These are phyloP conservation scores for Metschnikowia santaceciliae DNA, from an alignment of 805 yeast genomes.

Conservation along the genomic window DNA sequence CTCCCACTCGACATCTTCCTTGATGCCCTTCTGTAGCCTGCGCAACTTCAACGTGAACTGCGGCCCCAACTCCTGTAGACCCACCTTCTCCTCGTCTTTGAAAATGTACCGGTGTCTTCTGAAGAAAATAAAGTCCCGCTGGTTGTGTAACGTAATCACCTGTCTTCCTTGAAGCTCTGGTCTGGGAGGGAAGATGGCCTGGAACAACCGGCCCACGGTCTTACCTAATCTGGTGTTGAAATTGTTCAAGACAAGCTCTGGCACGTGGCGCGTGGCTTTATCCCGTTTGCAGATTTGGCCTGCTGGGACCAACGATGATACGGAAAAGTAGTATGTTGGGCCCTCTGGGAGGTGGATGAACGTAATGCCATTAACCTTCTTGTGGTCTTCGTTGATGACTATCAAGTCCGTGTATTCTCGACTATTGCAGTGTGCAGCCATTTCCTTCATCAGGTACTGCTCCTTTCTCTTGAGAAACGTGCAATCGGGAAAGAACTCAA, in stretches of 20 bases:
- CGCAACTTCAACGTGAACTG: slow-evolving; percentile 88
- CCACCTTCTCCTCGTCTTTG: slow-evolving; percentile 86
- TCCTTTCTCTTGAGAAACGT: slow-evolving; percentile 84
- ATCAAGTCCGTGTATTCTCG: slow-evolving; percentile 85
- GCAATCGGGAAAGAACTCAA: slow-evolving; percentile 80
- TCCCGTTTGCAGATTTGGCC: slow-evolving; percentile 85
- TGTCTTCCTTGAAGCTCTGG: slow-evolving; percentile 96
- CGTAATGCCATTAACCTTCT: slow-evolving; percentile 85
- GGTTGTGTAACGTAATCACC: slow-evolving; percentile 93
- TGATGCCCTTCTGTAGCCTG: slow-evolving; percentile 86
- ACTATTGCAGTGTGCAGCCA: slow-evolving; percentile 76
- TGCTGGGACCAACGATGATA: slow-evolving; percentile 72
- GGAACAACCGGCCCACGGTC: slow-evolving; percentile 89
- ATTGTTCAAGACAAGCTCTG: slow-evolving; percentile 88
- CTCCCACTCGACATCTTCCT: slow-evolving; percentile 94
- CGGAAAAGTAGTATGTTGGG: slow-evolving; percentile 88
- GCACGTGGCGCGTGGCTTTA: slow-evolving; percentile 81
- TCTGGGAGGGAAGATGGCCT: slow-evolving; percentile 83
- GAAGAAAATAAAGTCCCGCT: slow-evolving; percentile 91
- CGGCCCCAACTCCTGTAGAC: slow-evolving; percentile 94
- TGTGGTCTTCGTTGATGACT: slow-evolving; percentile 91
- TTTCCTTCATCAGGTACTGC: slow-evolving; percentile 80
- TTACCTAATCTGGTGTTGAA: slow-evolving; percentile 90
- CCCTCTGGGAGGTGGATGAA: slow-evolving; percentile 93
- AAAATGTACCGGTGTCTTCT: slow-evolving; percentile 92